These are phyloP conservation scores for Prunus mume DNA, from an alignment of 306 rosid genomes.

Conservation along the genomic window DNA sequence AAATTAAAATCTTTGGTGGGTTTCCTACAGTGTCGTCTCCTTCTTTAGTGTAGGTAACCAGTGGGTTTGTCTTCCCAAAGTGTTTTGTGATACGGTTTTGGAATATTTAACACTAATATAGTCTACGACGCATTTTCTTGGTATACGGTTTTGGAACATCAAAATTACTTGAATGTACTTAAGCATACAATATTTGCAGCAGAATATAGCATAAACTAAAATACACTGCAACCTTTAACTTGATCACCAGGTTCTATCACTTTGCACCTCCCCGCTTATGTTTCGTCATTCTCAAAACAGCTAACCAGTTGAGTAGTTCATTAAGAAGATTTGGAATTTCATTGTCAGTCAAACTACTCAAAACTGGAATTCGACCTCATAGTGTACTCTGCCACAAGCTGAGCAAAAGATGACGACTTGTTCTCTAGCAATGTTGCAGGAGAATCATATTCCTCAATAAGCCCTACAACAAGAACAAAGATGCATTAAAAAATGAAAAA, in stretches of 20 bases:
- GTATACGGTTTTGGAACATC: no score
- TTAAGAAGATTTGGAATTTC: background rate
- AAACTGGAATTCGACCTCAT: constrained; percentile 49
- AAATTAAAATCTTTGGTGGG: no score
- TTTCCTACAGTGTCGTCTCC: no score
- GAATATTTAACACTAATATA: no score
- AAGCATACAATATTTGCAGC: background rate
- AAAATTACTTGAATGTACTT: background rate
- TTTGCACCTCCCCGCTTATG: background rate
- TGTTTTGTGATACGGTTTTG: no score
- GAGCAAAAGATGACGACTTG: constrained; percentile 71
- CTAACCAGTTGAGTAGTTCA: background rate
- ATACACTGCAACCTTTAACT: background rate
- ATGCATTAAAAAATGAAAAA: no score
- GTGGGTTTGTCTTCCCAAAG: no score
- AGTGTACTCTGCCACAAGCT: constrained; percentile 78
- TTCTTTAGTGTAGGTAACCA: no score
- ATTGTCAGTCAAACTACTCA: constrained; percentile 9
- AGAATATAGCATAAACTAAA: background rate
- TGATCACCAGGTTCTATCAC: background rate
- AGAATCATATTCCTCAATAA: constrained; percentile 64
- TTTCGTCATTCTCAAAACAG: constrained; percentile 22
- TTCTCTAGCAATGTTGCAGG: constrained; percentile 65
- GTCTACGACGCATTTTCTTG: no score
- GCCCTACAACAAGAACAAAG: constrained; percentile 44